Conservation (phyloP, 805 yeast species). For the Pichia kluyveri region DNA sequence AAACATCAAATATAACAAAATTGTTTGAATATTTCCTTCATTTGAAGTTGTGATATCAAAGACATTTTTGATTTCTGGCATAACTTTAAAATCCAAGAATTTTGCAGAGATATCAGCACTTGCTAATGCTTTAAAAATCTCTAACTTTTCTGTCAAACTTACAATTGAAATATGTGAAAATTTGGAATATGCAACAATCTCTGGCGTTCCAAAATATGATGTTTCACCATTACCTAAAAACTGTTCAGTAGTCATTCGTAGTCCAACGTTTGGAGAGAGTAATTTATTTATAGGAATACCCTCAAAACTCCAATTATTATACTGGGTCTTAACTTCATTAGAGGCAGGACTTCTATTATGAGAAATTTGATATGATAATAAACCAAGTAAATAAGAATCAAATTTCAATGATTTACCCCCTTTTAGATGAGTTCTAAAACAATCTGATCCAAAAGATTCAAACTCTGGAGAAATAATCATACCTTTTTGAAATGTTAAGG, state of each 20-base stretch:
- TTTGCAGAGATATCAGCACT: slow-evolving; percentile 32
- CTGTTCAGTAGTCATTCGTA: slow-evolving; percentile 30
- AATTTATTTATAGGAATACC: slow-evolving; percentile 37
- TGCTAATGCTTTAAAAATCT: slow-evolving; percentile 31
- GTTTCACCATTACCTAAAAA: slow-evolving; percentile 26
- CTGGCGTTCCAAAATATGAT: slow-evolving; percentile 32
- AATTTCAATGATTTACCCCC: slow-evolving; percentile 32
- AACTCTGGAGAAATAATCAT: slow-evolving; percentile 44
- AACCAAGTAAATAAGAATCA: slow-evolving; percentile 61
- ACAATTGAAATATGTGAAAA: slow-evolving; percentile 49
- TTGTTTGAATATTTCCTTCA: slow-evolving; percentile 19
- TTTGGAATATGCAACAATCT: slow-evolving; percentile 44
- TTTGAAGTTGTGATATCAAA: slow-evolving; percentile 22
- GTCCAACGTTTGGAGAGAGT: slow-evolving; percentile 28
- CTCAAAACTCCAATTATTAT: background rate
- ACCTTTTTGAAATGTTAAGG: slow-evolving; percentile 17
- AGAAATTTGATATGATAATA: slow-evolving; percentile 40
- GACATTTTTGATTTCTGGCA: slow-evolving; percentile 61
- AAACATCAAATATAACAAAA: slow-evolving; percentile 33
- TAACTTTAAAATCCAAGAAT: slow-evolving; percentile 46
- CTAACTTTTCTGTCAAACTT: slow-evolving; percentile 43
- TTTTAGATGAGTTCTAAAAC: slow-evolving; percentile 18
- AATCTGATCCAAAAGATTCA: slow-evolving; percentile 33
- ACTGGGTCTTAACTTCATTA: slow-evolving; percentile 3
- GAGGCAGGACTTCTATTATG: slow-evolving; percentile 17